Base-by-base conservation (phyloP, 2,329 filamentous ascomycete species). In the Chaetothyriales sp. region DNA sequence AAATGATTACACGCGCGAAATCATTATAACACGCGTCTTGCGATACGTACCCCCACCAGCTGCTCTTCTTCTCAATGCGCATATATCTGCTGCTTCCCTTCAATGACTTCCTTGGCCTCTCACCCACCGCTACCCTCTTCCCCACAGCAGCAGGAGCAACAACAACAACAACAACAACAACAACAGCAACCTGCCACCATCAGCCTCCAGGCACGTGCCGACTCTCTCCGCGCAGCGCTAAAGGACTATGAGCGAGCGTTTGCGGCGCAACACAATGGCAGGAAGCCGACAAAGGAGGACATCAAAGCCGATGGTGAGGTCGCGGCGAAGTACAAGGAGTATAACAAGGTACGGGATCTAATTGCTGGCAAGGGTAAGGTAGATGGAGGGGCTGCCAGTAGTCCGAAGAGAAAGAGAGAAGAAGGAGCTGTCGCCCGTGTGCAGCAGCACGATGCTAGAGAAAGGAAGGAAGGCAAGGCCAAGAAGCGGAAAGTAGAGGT, bases 211-310 rank as follows among this genome's bases (percentile, higher is more conserved):
- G 32, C 32, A 26, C 45, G 32, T 19, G 20, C n/a, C 4, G 45
- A 32, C 18, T 8, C 32, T 20, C n/a, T 73, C 18, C 70, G 71
- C 22, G 60, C 63, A 3, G 66, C 70, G 54, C 55, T 74, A 43
- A 74, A 74, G 55, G 64, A 68, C 52, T 74, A 70, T 67, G 72
- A 74, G 58, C 64, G 67, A 45, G 62, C 62, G 0, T 73, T 73
- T 55, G 62, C 69, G 5, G 63, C 64, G 2, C 62, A 63, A 9
- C 66, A 73, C 52, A 62, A 63, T 22, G 70, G 70, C 7, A 64
- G 63, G 36, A 74, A 73, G 58, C 67, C 72, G 2, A 64, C 64
- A 15, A 65, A 69, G 19, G 63, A 67, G 22, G 72, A 74, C 61
- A 74, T 74, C 49, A 74, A 73, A 56, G 63, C 68, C 44, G 64